Percentiles rank a stretch among this genome's conserved stretches.
These are phyloP conservation scores for Pueraria montana DNA, from an alignment of 306 rosid species.

Conservation along the genomic window DNA sequence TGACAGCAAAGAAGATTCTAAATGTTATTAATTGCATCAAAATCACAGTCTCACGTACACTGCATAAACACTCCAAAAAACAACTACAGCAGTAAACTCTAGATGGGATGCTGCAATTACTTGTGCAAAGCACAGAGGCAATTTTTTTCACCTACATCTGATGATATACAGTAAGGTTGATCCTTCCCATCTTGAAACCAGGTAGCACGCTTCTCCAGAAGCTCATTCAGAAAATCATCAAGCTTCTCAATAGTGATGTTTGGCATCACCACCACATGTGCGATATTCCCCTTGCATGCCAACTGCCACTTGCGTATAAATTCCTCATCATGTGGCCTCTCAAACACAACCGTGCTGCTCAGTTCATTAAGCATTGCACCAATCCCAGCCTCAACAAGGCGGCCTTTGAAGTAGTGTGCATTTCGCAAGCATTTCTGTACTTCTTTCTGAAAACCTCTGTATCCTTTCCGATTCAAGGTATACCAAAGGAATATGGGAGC, in stretches of 20 bases:
- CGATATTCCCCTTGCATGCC: constrained; percentile 67
- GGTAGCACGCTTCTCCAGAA: constrained; percentile 49
- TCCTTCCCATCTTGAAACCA: constrained; percentile 60
- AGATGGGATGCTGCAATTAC: constrained; percentile 37
- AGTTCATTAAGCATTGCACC: constrained; percentile 71
- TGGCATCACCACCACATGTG: constrained; percentile 72
- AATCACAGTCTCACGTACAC: constrained; percentile 1
- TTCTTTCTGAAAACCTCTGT: constrained; percentile 68
- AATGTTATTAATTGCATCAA: constrained; percentile 28
- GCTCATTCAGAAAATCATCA: constrained; percentile 58
- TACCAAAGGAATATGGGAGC: constrained; percentile 75
- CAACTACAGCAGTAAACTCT: background rate
- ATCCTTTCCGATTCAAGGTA: constrained; percentile 67
- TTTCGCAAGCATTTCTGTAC: constrained; percentile 67
- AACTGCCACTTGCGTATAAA: constrained; percentile 66
- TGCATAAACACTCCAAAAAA: constrained; percentile 26
- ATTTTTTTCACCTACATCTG: constrained; percentile 56
- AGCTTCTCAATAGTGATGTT: constrained; percentile 65
- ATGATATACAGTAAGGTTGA: constrained; percentile 58
- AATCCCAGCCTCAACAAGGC: constrained; percentile 58
- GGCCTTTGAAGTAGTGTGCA: constrained; percentile 62
- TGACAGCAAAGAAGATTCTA: constrained; percentile 21
- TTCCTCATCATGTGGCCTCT: constrained; percentile 67
- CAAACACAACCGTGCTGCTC: constrained; percentile 70
- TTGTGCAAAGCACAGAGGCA: constrained; percentile 61